Percentiles rank a stretch among this genome's conserved stretches.
Evolutionary conservation across 176 grass and related monocot genomes (phyloP).

Genomic region (Aegilops sharonensis): DNA sequence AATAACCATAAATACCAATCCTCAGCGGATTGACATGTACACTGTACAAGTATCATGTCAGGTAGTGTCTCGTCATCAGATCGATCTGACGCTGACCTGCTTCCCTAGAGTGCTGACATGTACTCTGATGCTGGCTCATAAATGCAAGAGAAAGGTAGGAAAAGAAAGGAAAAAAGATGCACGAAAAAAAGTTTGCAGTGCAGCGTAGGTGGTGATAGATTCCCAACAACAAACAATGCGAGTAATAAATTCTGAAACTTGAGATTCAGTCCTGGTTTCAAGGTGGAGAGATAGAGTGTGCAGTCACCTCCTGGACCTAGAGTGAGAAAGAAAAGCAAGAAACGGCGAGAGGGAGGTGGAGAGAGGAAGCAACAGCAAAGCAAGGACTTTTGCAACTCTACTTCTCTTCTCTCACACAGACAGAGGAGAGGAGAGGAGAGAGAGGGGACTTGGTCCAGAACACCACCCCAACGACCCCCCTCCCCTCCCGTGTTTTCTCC

Average conservation of each 20-base stretch:
- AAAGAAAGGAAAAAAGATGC: neutral
- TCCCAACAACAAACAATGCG: slow-evolving; percentile 2
- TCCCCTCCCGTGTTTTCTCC: neutral
- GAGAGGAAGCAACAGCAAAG: neutral
- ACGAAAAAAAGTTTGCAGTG: neutral
- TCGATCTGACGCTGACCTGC: neutral
- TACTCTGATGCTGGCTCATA: neutral
- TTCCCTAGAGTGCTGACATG: neutral
- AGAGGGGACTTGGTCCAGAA: slow-evolving; percentile 12
- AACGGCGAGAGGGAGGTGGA: neutral
- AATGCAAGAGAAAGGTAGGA: neutral
- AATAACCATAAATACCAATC: too few species aligned
- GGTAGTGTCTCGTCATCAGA: neutral
- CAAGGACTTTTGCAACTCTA: slow-evolving; percentile 19
- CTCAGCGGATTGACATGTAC: neutral
- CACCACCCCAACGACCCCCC: slow-evolving; percentile 18
- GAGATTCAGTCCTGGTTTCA: neutral
- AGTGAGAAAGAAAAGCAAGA: neutral
- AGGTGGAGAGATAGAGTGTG: neutral
- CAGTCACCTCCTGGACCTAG: neutral
- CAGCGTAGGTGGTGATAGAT: slow-evolving; percentile 2
- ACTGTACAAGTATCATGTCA: neutral
- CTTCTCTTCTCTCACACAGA: neutral
- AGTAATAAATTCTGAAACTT: neutral
- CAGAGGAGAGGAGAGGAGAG: neutral